Base-by-base conservation (phyloP, 305 asterid species). In the Fraxinus baroniana region DNA sequence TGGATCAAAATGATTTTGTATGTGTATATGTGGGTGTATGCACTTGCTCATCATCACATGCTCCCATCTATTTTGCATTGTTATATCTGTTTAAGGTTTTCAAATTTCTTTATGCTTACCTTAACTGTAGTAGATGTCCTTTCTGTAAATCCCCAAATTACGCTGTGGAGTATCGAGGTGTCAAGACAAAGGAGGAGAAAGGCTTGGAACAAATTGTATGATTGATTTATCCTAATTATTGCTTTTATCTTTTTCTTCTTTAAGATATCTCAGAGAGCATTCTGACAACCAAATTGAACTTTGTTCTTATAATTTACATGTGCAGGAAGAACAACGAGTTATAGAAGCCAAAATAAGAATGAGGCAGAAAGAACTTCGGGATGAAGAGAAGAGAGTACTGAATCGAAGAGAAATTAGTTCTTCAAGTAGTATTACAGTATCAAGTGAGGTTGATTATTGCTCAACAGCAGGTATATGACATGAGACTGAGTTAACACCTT, bases 261-360 rank as follows among this genome's bases (percentile, higher is more conserved):
- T 22, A 30, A 78, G 73, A 57, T 80, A 36, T 81, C 77, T 74
- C 70, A 49, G 28, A 44, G 71, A 32, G 44, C 73, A 49, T 78
- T 76, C 83, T 85, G 85, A 78, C 37, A 28, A 6, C 80, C 20
- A 80, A 80, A 20, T 60, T 60, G 30, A 78, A 55, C 24, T 32
- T 26, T 82, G 39, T 60, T 26, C 74, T 66, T 35, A 66, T 24
- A 66, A 66, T 26, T 66, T 66, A 66, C 22, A 28, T 7, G 32
- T 81, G 32, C 83, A 97, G 99, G 99, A 97, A 90, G 99, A 97
- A 84, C 99, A 97, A 83, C 90, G 92, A 80, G 97, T 93, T 75
- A 94, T 96, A 81, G 99, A 96, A 88, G 99, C 99, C 82, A 93
- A 96, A 91, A 92, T 96, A 89, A 91, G 98, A 91, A 93, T 96